Base-by-base conservation (phyloP, 2,329 filamentous ascomycete species). In the Cladophialophora exuberans region DNA sequence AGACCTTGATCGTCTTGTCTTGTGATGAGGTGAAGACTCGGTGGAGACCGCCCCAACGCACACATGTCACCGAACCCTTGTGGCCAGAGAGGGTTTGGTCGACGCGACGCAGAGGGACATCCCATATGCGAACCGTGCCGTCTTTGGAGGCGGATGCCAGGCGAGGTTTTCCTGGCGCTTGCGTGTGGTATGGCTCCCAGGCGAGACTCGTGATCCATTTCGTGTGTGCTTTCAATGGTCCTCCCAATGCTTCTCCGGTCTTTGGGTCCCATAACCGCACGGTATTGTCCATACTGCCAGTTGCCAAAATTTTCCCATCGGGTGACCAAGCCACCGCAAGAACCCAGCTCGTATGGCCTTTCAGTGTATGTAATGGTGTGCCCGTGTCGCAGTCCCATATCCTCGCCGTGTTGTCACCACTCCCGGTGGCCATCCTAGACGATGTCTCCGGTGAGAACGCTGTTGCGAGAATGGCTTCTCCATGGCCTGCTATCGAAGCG, bases 341-440 rank as follows among this genome's bases (percentile, higher is more conserved):
- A 3, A 97, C 91, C 92, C 92, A 97, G 57, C 88, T 88, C 2
- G 87, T 86, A 71, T 97, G 94, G 0, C 91, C 91, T 65, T 90
- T 88, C 44, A 97, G 75, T 0, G 91, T 97, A 71, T 89, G 83
- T 58, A 90, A 83, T 0, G 92, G 91, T 9, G 91, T 97, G 43
- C 92, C 92, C 0, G 91, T 97, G 66, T 97, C 90, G 44, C 90
- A 92, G 67, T 99, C 92, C 90, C 90, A 97, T 75, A 97, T 87
- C 53, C 93, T 79, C 0, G 92, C 93, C 1, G 92, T 97, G 64
- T 88, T 88, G 68, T 99, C 94, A 42, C 94, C 94, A 58, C 88
- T 90, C 0, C 93, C 94, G 1, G 90, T 96, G 0, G 91, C 92
- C 71, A 97, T 81, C 55, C 86, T 81, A 9, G 85, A 84, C 22